Percentiles rank a stretch among this genome's conserved stretches.
Conservation (phyloP, 164 flowering plant species). For the Saururus chinensis region DNA sequence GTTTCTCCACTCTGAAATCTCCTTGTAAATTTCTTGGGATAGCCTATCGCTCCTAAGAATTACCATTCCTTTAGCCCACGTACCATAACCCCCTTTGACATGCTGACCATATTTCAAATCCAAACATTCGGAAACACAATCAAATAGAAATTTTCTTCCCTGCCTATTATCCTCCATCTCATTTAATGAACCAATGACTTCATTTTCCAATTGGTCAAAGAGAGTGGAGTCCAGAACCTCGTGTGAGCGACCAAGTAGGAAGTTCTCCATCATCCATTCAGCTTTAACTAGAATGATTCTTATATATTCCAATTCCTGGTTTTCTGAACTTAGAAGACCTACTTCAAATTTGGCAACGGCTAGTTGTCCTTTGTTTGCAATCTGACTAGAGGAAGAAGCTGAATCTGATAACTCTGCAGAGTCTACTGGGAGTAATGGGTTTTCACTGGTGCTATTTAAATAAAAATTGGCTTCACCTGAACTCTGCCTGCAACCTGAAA, state of each 20-base stretch:
- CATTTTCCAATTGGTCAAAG: conserved; percentile 54
- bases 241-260: conserved; percentile 35
- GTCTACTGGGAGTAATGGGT: neutral
- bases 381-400: conserved; percentile 47
- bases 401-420: conserved; percentile 67
- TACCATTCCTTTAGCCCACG: conserved; percentile 52
- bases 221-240: conserved; percentile 50
- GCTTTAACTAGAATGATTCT: conserved; percentile 38
- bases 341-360: neutral
- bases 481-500: conserved; percentile 42
- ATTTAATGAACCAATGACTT: conserved; percentile 12
- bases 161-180: conserved; percentile 12
- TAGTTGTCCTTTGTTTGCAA: conserved; percentile 11
- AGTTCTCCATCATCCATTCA: conserved; percentile 49
- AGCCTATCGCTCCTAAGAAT: conserved; percentile 46
- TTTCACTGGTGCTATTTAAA: conserved; percentile 18
- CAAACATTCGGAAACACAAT: conserved; percentile 63
- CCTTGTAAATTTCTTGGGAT: conserved; percentile 65
- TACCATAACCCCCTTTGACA: conserved; percentile 37
- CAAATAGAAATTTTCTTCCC: conserved; percentile 46
- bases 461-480: conserved; percentile 17
- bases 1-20: conserved; percentile 50
- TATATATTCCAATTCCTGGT: conserved; percentile 58
- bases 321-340: conserved; percentile 10
- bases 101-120: conserved; percentile 47